A percentile compares a stretch with the other conserved stretches of the same genome.
These are phyloP conservation scores for Cladosporium sp. DNA, from an alignment of 2,329 filamentous ascomycete genomes.

Conservation along the genomic window DNA sequence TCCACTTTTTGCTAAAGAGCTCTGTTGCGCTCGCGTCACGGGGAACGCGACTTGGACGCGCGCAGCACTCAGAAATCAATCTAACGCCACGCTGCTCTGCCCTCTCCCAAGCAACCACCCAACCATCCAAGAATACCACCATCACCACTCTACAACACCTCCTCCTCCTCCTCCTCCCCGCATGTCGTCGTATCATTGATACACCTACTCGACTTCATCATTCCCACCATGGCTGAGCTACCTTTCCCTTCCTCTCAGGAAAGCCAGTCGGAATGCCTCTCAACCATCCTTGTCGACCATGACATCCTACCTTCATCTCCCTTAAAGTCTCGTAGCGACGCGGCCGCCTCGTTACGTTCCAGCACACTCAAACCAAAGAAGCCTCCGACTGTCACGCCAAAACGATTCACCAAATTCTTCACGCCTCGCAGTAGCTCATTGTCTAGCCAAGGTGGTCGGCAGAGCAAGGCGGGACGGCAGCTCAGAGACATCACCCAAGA, in stretches of 20 bases:
- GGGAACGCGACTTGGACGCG: not conserved
- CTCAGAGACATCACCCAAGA: constrained; percentile 52
- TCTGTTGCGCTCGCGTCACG: not conserved
- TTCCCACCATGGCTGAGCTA: constrained; percentile 30
- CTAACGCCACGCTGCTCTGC: not conserved
- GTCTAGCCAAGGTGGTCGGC: constrained; percentile 28
- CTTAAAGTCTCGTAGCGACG: constrained; percentile 21
- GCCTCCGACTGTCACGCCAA: constrained; percentile 53
- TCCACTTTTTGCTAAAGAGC: not conserved
- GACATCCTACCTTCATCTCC: constrained; percentile 38
- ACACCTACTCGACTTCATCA: not conserved
- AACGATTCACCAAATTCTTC: constrained; percentile 54
- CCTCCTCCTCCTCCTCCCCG: not conserved
- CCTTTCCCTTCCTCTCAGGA: constrained; percentile 34
- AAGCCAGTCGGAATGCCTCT: constrained; percentile 36
- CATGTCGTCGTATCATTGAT: not conserved
- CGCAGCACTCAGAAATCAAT: not conserved
- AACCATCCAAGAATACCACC: not conserved
- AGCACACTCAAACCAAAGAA: constrained; percentile 44
- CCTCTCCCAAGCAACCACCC: constrained; percentile 15
- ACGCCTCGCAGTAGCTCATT: constrained; percentile 43
- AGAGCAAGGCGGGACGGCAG: constrained; percentile 46
- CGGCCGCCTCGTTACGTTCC: constrained; percentile 7
- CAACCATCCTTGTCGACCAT: constrained; percentile 28
- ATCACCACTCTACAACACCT: not conserved